Percentiles rank a stretch among this genome's conserved stretches.
These are phyloP conservation scores for Aspergillus sp. DNA, from an alignment of 2,329 filamentous ascomycete species.

Conservation along the genomic window DNA sequence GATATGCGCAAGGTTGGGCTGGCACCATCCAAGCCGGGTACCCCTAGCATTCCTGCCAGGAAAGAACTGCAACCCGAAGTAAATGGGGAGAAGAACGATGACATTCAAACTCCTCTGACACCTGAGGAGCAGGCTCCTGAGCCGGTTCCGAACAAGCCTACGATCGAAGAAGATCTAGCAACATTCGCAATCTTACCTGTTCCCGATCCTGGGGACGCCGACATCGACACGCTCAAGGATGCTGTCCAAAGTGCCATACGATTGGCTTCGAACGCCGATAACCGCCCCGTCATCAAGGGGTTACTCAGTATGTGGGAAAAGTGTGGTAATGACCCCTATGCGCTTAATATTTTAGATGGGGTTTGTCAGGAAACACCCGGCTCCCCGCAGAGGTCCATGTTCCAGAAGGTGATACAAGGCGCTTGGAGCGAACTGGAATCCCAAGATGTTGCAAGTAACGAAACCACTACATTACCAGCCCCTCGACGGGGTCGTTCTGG, in stretches of 20 bases:
- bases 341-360: conserved; percentile 30
- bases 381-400: conserved; percentile 26
- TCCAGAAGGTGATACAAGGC: conserved; percentile 31
- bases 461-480: conserved; percentile 6
- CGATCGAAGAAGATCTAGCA: conserved; percentile 17
- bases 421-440: conserved; percentile 24
- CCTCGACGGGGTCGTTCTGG: conserved; percentile 24
- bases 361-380: conserved; percentile 29
- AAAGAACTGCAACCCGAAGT: conserved; percentile 35
- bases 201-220: conserved; percentile 24
- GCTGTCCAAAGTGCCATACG: conserved; percentile 29
- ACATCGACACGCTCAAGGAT: conserved; percentile 28
- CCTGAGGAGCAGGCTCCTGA: conserved; percentile 16
- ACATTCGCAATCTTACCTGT: conserved; percentile 20
- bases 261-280: conserved; percentile 28
- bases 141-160: conserved; percentile 9
- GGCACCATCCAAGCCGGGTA: conserved; percentile 43
- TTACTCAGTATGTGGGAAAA: conserved; percentile 30
- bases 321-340: conserved; percentile 30
- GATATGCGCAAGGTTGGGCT: conserved; percentile 54
- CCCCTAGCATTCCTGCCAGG: conserved; percentile 42
- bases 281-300: conserved; percentile 28
- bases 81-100: conserved; percentile 13
- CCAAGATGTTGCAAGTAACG: conserved; percentile 11
- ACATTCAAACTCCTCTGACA: conserved; percentile 16